phyloP scores from a whole-genome alignment of 257 asterid species.

The Petunia secreta region DNA sequence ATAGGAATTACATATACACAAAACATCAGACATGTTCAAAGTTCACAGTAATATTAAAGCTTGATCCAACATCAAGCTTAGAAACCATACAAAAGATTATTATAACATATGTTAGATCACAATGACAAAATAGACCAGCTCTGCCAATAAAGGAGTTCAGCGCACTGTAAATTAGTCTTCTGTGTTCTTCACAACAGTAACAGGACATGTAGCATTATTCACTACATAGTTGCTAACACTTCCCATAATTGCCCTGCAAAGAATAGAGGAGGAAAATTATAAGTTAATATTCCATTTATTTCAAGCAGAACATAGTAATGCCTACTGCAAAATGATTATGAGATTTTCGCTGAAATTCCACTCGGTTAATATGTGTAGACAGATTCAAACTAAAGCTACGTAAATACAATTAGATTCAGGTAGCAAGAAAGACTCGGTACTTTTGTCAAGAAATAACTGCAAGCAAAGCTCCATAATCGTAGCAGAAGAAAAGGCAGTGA shows the following conservation, averaged over 20 bases:
- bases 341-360: background rate
- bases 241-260: conserved; percentile 87
- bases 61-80: background rate
- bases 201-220: conserved; percentile 79
- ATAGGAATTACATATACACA: background rate
- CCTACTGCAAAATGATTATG: background rate
- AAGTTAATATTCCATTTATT: background rate
- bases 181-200: conserved; percentile 72
- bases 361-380: background rate
- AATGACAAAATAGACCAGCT: conserved; percentile 24
- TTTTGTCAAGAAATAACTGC: background rate
- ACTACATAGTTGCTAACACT: conserved; percentile 90
- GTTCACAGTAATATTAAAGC: background rate
- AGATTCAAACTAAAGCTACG: background rate
- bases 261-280: conserved; percentile 20
- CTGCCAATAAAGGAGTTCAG: background rate
- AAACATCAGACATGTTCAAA: background rate
- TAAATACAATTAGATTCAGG: background rate
- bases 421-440: background rate
- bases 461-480: background rate
- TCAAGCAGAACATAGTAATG: background rate
- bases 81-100: background rate
- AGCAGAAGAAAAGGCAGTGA: background rate
- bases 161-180: conserved; percentile 41
- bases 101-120: background rate